Base-by-base conservation (phyloP, 2,329 filamentous ascomycete genomes). In the Aspergillus sp. region DNA sequence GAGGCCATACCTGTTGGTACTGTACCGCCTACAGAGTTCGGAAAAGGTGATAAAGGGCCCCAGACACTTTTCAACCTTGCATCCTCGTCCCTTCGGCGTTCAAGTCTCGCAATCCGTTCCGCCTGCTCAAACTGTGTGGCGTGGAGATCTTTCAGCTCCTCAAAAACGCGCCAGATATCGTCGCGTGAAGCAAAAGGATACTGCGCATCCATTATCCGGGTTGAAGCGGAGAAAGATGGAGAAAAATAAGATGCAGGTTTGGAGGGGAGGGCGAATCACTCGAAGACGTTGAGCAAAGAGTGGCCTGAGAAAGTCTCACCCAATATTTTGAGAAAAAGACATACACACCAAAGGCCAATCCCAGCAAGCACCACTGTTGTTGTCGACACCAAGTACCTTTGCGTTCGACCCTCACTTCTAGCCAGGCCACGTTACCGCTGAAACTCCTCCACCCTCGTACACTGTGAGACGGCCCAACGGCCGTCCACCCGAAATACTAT, bases 11-110 rank as follows among this genome's bases (percentile, higher is more conserved):
- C 91, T 79, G 96, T 90, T 72, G 96, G 90, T 54, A 92, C 89
- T 46, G 91, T 93, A 54, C 90, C 89, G 66, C 89, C 87, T 57
- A 96, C 75, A 40, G 92, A 86, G 63, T 88, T 88, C n/a, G 93
- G 92, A 71, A 97, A 97, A 15, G 93, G 93, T 56, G 93, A 96
- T 48, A 82, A 78, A 63, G 89, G 88, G 49, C 85, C 86, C 95
- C 95, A 99, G 56, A 96, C 89, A 60, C 90, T 96, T 75, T 93
- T 96, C 74, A 87, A 75, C 63, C 82, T 79, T 56, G 82, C 81
- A 74, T 87, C 85, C 64, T 87, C 85, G 63, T 87, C 84, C 58
- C 83, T 82, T 60, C 82, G 81, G 58, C 84, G 80, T 70, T 89
- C 86, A 59, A 89, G 72, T 57, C 83, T 80, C 56, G 82, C 76